Evolutionary conservation across 1,284 basidiomycete species (phyloP).

Genomic region (Stygiomarasmius scandens): DNA sequence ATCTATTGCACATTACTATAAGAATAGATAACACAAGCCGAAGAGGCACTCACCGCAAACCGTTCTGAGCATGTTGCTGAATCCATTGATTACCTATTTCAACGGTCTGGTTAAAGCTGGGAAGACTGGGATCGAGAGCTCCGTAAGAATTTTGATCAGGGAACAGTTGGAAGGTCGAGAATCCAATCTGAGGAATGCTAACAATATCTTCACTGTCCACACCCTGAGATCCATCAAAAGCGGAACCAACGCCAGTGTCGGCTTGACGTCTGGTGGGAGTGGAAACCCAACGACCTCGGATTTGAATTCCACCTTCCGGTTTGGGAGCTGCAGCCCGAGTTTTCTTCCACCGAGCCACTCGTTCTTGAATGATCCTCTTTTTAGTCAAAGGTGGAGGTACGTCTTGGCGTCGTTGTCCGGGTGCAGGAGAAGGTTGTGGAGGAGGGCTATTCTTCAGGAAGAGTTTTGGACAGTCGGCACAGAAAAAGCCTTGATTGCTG

Average conservation of each 20-base stretch:
- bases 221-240: slow-evolving; percentile 61
- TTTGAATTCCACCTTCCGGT: slow-evolving; percentile 38
- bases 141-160: slow-evolving; percentile 65
- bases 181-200: slow-evolving; percentile 57
- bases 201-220: slow-evolving; percentile 71
- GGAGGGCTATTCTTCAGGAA: slow-evolving; percentile 41
- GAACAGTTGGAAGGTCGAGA: slow-evolving; percentile 64
- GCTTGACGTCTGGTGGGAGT: slow-evolving; percentile 51
- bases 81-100: slow-evolving; percentile 60
- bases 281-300: slow-evolving; percentile 64
- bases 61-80: slow-evolving; percentile 44
- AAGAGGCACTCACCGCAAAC: slow-evolving; percentile 40
- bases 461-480: slow-evolving; percentile 57
- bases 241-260: slow-evolving; percentile 42
- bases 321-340: slow-evolving; percentile 32
- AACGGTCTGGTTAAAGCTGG: slow-evolving; percentile 54
- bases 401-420: slow-evolving; percentile 38
- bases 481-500: slow-evolving; percentile 63
- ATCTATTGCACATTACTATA: slow-evolving; percentile 33
- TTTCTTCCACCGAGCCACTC: slow-evolving; percentile 46
- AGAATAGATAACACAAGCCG: slow-evolving; percentile 4
- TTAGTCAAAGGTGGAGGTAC: slow-evolving; percentile 43
- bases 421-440: slow-evolving; percentile 41
- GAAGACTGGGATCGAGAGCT: slow-evolving; percentile 44
- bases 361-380: slow-evolving; percentile 46